phyloP scores from a whole-genome alignment of 1,284 basidiomycete genomes.

The Ceratobasidium sp. region DNA sequence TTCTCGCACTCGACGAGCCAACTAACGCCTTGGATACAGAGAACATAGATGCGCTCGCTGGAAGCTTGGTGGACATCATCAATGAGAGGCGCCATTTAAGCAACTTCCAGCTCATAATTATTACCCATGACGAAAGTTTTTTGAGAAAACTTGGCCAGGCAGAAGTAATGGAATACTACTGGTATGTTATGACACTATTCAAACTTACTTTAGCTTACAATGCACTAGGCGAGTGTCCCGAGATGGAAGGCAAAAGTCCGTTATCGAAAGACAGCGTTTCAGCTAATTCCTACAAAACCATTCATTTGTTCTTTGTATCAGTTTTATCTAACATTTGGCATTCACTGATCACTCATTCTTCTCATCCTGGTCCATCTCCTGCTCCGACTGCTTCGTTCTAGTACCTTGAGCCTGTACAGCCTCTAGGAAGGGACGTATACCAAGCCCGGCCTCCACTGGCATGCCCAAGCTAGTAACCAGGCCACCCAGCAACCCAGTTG shows the following conservation, averaged over 20 bases:
- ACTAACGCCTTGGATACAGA: constrained; percentile 97
- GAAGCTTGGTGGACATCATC: constrained; percentile 91
- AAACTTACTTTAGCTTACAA: background rate
- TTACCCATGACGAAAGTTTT: constrained; percentile 95
- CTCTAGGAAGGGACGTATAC: constrained; percentile 72
- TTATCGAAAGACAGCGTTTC: constrained; percentile 46
- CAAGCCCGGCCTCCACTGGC: constrained; percentile 76
- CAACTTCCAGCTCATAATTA: constrained; percentile 97
- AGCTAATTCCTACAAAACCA: constrained; percentile 1
- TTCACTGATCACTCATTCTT: constrained; percentile 46
- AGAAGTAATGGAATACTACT: constrained; percentile 91
- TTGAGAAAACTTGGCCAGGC: constrained; percentile 80
- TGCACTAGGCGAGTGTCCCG: constrained; percentile 53
- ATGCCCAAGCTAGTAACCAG: constrained; percentile 75
- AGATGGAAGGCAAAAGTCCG: constrained; percentile 52
- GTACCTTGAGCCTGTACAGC: constrained; percentile 77
- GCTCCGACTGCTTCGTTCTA: constrained; percentile 49
- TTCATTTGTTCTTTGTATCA: background rate
- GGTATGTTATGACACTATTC: constrained; percentile 59
- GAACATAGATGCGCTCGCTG: constrained; percentile 94
- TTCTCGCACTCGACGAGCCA: constrained; percentile 96
- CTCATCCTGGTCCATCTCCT: constrained; percentile 11
- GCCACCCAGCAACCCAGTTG: constrained; percentile 73
- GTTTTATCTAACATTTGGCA: background rate
- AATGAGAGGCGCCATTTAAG: constrained; percentile 85